Evolutionary conservation across 2,329 filamentous ascomycete genomes (phyloP).

Genomic region (Orbilia quercus): DNA sequence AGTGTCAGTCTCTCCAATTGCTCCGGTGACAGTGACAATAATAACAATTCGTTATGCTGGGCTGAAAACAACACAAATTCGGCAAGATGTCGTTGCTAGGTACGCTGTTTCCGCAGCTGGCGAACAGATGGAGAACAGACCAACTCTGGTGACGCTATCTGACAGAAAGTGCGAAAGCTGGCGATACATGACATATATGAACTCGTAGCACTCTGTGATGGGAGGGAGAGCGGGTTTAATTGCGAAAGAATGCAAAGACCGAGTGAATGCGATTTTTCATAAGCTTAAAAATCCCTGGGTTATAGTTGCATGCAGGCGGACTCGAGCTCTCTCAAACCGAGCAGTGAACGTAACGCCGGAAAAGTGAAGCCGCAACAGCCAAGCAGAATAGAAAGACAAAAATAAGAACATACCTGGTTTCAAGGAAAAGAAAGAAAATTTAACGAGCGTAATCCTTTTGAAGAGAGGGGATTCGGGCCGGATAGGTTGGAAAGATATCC

Average conservation of each 20-base stretch:
- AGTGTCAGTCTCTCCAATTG: constrained; percentile 5
- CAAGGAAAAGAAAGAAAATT: constrained; percentile 21
- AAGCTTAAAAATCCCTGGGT: constrained; percentile 28
- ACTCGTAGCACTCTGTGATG: background rate
- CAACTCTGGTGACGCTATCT: background rate
- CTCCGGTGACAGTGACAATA: background rate
- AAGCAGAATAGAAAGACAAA: constrained; percentile 7
- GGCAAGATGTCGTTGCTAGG: constrained; percentile 32
- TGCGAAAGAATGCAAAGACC: constrained; percentile 31
- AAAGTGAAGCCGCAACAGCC: constrained; percentile 19
- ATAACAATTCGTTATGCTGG: constrained; percentile 10
- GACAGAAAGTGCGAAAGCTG: background rate
- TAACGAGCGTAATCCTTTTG: constrained; percentile 51
- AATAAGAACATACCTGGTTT: constrained; percentile 33
- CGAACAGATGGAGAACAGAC: constrained; percentile 24
- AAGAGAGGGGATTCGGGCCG: constrained; percentile 15
- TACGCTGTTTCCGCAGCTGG: constrained; percentile 33
- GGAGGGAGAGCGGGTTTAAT: constrained; percentile 16
- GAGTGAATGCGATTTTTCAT: constrained; percentile 39
- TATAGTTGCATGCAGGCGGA: constrained; percentile 38
- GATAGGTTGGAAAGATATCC: constrained; percentile 34
- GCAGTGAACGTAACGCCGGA: constrained; percentile 35
- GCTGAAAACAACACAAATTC: constrained; percentile 34
- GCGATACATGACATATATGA: background rate
- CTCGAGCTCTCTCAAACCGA: constrained; percentile 27